Base-by-base conservation (phyloP, 768 basidiomycete species). In the Auriculariales sp. region DNA sequence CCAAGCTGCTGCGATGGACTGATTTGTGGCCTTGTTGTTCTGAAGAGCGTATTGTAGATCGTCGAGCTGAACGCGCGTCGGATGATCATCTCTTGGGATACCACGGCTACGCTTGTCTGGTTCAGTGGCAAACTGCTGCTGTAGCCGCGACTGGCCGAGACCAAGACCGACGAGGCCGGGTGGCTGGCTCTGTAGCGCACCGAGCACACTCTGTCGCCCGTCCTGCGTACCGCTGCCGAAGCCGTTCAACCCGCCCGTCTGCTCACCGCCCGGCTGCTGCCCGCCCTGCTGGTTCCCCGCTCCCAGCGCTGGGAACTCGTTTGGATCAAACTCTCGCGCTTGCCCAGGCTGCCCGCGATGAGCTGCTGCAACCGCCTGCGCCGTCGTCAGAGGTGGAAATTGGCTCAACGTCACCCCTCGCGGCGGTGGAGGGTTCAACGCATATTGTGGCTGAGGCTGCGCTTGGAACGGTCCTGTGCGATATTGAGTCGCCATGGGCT, bases 241-340 rank as follows among this genome's bases (percentile, higher is more conserved):
- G 39, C 39, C 39, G 19, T 44, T 44, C 39, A 44, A 44, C 17
- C 64, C 67, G 29, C 48, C 60, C 25, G 56, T 10, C 36, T 45
- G 56, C 53, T 65, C 57, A 28, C 57, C 58, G 46, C 58, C 60
- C 24, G 57, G 61, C 67, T 67, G 57, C 55, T 71, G 54, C 68
- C 73, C 59, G 61, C 69, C 47, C 59, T 59, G 46, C 54, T 72
- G 69, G 51, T 69, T 65, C 56, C 75, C 79, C 48, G 81, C 83
- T 10, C 87, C 83, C 25, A 92, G 68, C 15, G 89, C 89, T 47
- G 89, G 89, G 62, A 92, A 91, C 67, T 92, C 89, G 56, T 90
- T 87, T 33, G 81, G 78, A n/a, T 82, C 83, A 53, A 91, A 85
- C 62, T 83, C 80, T 59, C 80, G 70, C 50, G 74, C 33, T 66